phyloP scores from a whole-genome alignment of 345 rosid species.

The Syzygium aromaticum region DNA sequence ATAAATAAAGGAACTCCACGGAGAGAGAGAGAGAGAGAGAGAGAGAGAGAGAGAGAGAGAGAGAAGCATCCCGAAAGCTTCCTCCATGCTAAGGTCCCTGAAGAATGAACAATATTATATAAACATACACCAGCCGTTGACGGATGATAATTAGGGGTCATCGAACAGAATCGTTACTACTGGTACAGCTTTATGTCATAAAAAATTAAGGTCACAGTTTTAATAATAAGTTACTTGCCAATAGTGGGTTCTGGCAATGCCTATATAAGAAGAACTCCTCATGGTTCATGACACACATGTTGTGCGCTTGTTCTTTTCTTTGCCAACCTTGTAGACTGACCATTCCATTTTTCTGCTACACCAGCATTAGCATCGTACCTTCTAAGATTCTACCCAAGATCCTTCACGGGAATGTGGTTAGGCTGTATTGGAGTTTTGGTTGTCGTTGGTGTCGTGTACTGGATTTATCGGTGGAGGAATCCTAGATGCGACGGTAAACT shows the following conservation, averaged over 20 bases:
- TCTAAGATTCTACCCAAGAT: not conserved
- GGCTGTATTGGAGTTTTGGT: constrained; percentile 40
- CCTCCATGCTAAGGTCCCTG: not conserved
- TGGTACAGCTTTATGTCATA: constrained; percentile 6
- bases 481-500: constrained; percentile 84
- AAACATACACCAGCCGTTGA: constrained; percentile 17
- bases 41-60: not conserved
- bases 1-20: not conserved
- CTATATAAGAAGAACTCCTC: constrained; percentile 1
- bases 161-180: constrained; percentile 15
- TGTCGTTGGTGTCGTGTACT: constrained; percentile 35
- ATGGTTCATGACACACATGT: not conserved
- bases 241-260: not conserved
- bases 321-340: not conserved
- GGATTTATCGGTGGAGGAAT: constrained; percentile 64
- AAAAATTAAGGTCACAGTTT: not conserved
- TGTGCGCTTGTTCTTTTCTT: not conserved
- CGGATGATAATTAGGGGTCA: constrained; percentile 14
- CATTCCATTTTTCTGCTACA: not conserved
- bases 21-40: not conserved
- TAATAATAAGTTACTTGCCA: not conserved
- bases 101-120: not conserved
- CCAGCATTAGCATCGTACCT: not conserved
- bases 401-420: constrained; percentile 19
- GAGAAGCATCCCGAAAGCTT: not conserved